Conservation (phyloP, 139 green algal species). For the Yamagishiella unicocca region DNA sequence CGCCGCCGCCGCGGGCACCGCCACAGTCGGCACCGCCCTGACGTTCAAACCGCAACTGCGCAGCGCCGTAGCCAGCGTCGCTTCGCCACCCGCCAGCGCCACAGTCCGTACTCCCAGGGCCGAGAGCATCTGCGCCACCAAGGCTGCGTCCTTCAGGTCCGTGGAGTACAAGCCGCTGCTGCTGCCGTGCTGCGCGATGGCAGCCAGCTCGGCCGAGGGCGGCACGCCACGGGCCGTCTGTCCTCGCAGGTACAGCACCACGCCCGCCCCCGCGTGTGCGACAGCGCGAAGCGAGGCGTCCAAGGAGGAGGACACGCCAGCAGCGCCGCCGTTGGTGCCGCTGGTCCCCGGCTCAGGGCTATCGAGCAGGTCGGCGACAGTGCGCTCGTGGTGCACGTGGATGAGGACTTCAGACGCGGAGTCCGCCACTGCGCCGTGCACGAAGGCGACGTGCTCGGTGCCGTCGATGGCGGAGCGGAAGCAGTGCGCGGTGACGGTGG, state of each 20-base stretch:
- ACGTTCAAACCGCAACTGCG: constrained; percentile 38
- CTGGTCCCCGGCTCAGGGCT: constrained; percentile 18
- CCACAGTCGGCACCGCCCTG: background rate
- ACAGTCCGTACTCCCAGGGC: constrained; percentile 57
- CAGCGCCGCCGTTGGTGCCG: constrained; percentile 10
- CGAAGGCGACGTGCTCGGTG: constrained; percentile 76
- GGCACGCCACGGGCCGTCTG: constrained; percentile 54
- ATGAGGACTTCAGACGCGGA: constrained; percentile 13
- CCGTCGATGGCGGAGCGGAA: constrained; percentile 71
- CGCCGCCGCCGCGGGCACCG: background rate
- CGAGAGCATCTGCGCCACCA: constrained; percentile 70
- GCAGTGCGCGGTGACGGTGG: constrained; percentile 58
- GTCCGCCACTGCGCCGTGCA: constrained; percentile 59
- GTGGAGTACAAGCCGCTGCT: constrained; percentile 7
- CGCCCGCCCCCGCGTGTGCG: constrained; percentile 55
- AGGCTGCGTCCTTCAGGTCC: constrained; percentile 56
- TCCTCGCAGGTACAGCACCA: constrained; percentile 75
- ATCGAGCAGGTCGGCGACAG: constrained; percentile 36
- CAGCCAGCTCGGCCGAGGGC: constrained; percentile 58
- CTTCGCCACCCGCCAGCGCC: constrained; percentile 44
- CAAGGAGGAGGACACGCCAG: constrained; percentile 53
- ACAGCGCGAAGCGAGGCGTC: constrained; percentile 64
- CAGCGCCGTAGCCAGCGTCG: constrained; percentile 20
- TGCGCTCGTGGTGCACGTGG: constrained; percentile 44
- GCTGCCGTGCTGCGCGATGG: constrained; percentile 32